Conservation (phyloP, 495 filamentous ascomycete species). For the Chaetomidium leptoderma region DNA sequence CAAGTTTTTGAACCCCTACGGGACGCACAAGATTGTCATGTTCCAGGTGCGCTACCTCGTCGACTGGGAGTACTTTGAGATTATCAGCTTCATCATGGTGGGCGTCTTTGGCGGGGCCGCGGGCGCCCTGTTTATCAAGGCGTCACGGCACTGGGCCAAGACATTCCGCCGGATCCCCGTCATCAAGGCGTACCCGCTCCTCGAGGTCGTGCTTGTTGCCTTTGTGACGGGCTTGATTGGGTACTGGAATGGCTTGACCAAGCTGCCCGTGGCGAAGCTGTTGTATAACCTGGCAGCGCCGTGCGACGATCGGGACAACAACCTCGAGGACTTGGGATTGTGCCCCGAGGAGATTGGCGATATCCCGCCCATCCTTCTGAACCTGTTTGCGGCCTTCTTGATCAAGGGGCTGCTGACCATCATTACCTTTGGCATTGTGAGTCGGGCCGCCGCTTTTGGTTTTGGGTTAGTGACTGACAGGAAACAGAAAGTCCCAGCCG, state of each 20-base stretch:
- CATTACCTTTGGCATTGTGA: conserved; percentile 78
- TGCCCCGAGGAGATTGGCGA: conserved; percentile 69
- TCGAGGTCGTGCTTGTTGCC: conserved; percentile 86
- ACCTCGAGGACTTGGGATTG: conserved; percentile 62
- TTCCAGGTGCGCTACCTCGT: conserved; percentile 90
- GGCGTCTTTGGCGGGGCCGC: conserved; percentile 78
- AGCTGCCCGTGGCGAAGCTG: conserved; percentile 82
- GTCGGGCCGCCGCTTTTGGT: conserved; percentile 6
- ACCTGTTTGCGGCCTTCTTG: conserved; percentile 72
- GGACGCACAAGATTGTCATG: conserved; percentile 91
- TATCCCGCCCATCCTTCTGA: conserved; percentile 65
- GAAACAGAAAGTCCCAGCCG: conserved; percentile 75
- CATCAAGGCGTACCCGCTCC: conserved; percentile 78
- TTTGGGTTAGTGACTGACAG: neutral
- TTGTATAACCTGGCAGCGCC: conserved; percentile 86
- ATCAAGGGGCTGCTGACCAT: conserved; percentile 86
- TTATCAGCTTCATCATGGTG: conserved; percentile 76
- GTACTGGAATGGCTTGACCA: conserved; percentile 93
- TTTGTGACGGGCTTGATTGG: conserved; percentile 76
- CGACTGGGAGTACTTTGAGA: conserved; percentile 93
- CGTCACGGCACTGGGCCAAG: conserved; percentile 79
- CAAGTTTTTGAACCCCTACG: conserved; percentile 94
- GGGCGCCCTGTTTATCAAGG: conserved; percentile 96
- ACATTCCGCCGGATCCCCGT: conserved; percentile 75
- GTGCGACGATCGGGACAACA: conserved; percentile 55